Evolutionary conservation across 305 asterid genomes (phyloP).

Genomic region (Withania somnifera): DNA sequence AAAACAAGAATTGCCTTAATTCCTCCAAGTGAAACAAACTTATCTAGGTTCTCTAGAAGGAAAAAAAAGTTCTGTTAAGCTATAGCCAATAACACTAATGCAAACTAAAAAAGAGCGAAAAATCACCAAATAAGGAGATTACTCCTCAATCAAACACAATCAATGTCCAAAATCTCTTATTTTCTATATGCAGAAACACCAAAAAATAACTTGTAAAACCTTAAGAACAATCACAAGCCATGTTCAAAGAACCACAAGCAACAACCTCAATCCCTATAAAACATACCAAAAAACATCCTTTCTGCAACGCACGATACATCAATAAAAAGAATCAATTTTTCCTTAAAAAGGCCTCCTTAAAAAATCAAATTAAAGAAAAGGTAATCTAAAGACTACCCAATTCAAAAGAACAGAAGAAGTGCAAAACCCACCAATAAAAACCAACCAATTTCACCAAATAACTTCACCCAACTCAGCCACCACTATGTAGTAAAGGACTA

Average conservation of each 20-base stretch:
- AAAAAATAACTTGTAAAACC: background rate
- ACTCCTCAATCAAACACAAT: background rate
- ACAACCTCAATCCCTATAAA: background rate
- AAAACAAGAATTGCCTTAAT: background rate
- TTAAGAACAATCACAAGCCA: conserved; percentile 3
- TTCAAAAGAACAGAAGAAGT: background rate
- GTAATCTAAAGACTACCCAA: background rate
- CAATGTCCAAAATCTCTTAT: background rate
- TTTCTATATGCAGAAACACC: background rate
- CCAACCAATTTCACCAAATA: background rate
- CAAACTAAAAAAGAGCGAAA: background rate
- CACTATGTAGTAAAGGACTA: background rate
- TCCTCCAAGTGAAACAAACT: background rate
- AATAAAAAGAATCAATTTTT: background rate
- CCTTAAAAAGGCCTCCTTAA: background rate
- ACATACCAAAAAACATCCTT: background rate
- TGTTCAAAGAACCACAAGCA: background rate
- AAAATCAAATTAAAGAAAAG: background rate
- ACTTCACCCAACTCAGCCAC: background rate
- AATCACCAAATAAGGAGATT: background rate
- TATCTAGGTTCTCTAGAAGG: background rate
- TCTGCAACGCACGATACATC: conserved; percentile 1
- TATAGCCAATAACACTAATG: background rate
- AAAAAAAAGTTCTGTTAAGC: background rate
- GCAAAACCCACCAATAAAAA: conserved; percentile 6